These are phyloP conservation scores for Podaxis carcinomalis DNA, from an alignment of 768 basidiomycete genomes.

Conservation along the genomic window DNA sequence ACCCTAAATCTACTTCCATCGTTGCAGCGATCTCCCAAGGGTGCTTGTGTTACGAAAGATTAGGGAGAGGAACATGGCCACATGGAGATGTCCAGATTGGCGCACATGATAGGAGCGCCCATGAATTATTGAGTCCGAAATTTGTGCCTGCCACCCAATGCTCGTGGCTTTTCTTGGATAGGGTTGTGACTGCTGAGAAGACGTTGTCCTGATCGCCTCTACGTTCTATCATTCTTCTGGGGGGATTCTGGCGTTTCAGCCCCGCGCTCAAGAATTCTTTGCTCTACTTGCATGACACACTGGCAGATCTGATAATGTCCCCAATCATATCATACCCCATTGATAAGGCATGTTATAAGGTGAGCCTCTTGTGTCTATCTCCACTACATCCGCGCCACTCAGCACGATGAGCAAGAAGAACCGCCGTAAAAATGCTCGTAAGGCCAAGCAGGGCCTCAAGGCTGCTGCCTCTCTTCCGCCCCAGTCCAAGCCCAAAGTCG, in stretches of 20 bases:
- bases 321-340: not conserved
- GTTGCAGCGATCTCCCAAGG: too few relatives aligned
- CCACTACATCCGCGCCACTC: not conserved
- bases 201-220: not conserved
- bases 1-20: too few relatives aligned
- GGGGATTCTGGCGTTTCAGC: not conserved
- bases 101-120: too few relatives aligned
- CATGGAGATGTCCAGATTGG: too few relatives aligned
- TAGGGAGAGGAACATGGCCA: too few relatives aligned
- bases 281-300: not conserved
- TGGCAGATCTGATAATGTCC: too few relatives aligned
- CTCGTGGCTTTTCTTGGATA: too few relatives aligned
- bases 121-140: not conserved
- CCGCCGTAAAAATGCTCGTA: not conserved
- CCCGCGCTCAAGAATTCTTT: not conserved
- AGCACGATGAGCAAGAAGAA: not conserved
- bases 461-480: not conserved
- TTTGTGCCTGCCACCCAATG: not conserved
- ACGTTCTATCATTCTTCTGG: not conserved
- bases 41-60: too few relatives aligned
- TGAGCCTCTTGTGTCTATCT: not conserved
- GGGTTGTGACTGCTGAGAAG: not conserved
- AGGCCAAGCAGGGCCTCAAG: not conserved
- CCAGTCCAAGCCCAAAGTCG: slow-evolving; percentile 22
- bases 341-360: not conserved